Evolutionary conservation across 345 rosid genomes (phyloP), one percentile per base, ranked within the genome.

Genomic region (Toxicodendron radicans): DNA sequence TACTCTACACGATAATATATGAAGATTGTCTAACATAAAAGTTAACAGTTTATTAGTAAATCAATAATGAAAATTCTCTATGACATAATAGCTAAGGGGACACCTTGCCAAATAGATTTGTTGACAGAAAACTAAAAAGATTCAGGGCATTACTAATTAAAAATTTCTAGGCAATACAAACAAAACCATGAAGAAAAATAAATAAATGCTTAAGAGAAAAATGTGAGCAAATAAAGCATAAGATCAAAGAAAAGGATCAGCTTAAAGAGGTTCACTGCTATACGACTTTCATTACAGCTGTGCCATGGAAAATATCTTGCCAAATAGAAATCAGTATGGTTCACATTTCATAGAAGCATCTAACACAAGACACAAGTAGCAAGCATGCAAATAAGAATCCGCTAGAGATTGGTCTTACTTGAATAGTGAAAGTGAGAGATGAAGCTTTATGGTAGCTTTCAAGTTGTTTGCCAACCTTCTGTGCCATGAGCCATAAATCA

Each of bases 401-500:
- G 46, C 35, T 66, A 7, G 17, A n/a, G 45, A 23, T 5, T 58
- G 17, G 21, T 51, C 83, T 83, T 85, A 95, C 98, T 75, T 95
- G 97, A 80, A 91, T 90, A 13, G 89, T 72, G 63, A 90, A 85
- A 53, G 96, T 93, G 67, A 90, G 89, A 13, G 99, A 93, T 3
- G 99, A 78, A 60, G 96, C 98, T 46, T 86, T 82, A 68, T 93
- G 92, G 84, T 81, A 86, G 68, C 78, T 6, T 84, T 95, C 99
- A 59, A 95, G 92, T 80, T 71, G 83, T 48, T 73, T 75, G 64
- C 97, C 98, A 74, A 95, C 54, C 75, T 84, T 95, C 83, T 95
- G 87, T 35, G 98, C 95, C 13, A 85, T 73, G 71, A 87, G 79
- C 98, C 99, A 95, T 3, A 95, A 58, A 81, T 95, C 98, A 61